Conservation (phyloP, 345 rosid genomes). For the Syzygium oleosum region DNA sequence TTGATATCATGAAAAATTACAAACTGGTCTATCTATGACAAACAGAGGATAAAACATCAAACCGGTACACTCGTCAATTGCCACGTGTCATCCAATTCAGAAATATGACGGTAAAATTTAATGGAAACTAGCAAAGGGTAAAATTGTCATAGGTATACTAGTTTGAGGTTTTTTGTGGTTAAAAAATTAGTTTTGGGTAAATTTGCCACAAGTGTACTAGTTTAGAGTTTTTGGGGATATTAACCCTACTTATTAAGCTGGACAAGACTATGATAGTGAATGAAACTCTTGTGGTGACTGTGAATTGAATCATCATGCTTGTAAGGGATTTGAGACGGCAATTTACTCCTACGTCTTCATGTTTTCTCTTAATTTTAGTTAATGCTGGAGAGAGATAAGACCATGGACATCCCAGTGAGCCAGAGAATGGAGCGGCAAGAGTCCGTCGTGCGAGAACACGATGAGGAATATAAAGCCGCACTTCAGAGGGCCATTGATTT, state of each 20-base stretch:
- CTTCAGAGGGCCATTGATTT: conserved; percentile 60
- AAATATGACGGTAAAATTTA: no score
- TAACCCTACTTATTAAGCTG: not conserved
- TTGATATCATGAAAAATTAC: no score
- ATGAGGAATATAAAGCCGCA: conserved; percentile 78
- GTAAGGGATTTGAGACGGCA: not conserved
- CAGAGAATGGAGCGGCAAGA: conserved; percentile 76
- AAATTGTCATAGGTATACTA: no score
- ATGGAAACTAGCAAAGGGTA: no score
- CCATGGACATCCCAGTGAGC: conserved; percentile 59
- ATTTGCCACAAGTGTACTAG: no score
- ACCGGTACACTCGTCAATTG: no score
- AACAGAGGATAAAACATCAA: no score
- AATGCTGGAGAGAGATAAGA: conserved; percentile 69
- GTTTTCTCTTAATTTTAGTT: conserved; percentile 26
- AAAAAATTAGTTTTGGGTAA: no score
- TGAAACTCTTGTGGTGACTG: not conserved
- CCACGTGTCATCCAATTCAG: no score
- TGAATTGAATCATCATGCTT: not conserved
- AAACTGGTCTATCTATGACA: no score
- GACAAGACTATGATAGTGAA: not conserved
- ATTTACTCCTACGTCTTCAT: not conserved
- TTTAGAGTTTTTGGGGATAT: no score
- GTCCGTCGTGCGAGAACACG: conserved; percentile 64
- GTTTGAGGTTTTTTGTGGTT: no score